Conservation (phyloP, 208 protist genomes). For the Leishmania gerbilli region DNA sequence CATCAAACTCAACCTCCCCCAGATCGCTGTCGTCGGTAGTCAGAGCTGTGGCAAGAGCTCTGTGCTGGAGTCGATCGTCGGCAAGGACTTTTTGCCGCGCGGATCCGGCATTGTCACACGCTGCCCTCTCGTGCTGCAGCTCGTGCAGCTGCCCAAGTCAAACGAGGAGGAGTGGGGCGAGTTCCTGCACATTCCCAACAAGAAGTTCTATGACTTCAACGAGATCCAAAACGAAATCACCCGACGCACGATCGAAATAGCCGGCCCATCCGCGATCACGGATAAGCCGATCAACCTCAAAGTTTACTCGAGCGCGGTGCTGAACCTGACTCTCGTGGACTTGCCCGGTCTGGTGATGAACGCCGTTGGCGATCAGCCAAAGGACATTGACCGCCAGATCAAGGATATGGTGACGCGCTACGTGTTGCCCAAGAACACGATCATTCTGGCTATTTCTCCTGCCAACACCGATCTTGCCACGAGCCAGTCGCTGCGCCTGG, state of each 20-base stretch:
- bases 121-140: slow-evolving; percentile 98
- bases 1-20: slow-evolving; percentile 97
- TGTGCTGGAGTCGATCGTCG: slow-evolving; percentile 99
- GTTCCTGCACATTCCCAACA: slow-evolving; percentile 88
- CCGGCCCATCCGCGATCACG: slow-evolving; percentile 95
- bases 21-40: slow-evolving; percentile 99
- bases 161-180: slow-evolving; percentile 84
- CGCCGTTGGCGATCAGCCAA: slow-evolving; percentile 97
- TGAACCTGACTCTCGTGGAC: slow-evolving; percentile 99
- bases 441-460: slow-evolving; percentile 98
- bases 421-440: slow-evolving; percentile 96
- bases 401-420: slow-evolving; percentile 97
- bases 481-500: slow-evolving; percentile 98
- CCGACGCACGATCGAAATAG: slow-evolving; percentile 95
- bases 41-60: slow-evolving; percentile 97
- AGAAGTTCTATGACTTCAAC: slow-evolving; percentile 96
- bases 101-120: slow-evolving; percentile 99
- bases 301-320: slow-evolving; percentile 93
- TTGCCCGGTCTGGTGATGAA: slow-evolving; percentile 99
- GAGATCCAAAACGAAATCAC: slow-evolving; percentile 96
- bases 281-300: slow-evolving; percentile 98
- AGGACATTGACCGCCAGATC: slow-evolving; percentile 98
- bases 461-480: slow-evolving; percentile 99
- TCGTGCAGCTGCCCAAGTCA: slow-evolving; percentile 87
- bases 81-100: slow-evolving; percentile 99